Base-by-base conservation (phyloP, 2,329 filamentous ascomycete genomes). In the Penicillium sp. region DNA sequence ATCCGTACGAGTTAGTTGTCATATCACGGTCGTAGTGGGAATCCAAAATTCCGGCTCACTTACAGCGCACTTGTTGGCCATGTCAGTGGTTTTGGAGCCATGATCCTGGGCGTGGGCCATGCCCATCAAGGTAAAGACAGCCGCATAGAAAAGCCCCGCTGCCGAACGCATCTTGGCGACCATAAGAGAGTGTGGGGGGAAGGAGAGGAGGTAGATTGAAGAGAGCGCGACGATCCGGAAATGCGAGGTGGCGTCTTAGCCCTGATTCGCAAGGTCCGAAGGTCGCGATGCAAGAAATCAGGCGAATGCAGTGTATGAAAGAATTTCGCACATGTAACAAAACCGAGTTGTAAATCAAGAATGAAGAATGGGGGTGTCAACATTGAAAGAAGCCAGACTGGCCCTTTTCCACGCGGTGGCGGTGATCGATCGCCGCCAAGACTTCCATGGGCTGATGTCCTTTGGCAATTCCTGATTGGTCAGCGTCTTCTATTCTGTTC, bases 111-210 rank as follows among this genome's bases (percentile, higher is more conserved):
- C 81, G 64, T 78, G 76, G 49, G 75, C 74, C 45, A 76, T 70
- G 51, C 75, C 73, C 56, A 84, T 74, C 62, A 86, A 75, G 60
- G 81, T 75, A 65, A 86, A 85, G 58, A 85, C 75, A 50, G 83
- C 84, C 51, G 86, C 75, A 69, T 82, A 86, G 71, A 86, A 85
- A 39, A 80, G 67, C 58, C 77, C 76, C 52, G 79, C 75, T 49
- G 81, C 79, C 51, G 76, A 70, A 62, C 76, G 79, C 82, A 84
- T 84, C 36, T 60, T 65, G 52, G 24, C 21, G 18, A 51, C 46
- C 26, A 45, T 51, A 15, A 43, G 15, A 9, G 41, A 42, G 24
- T 26, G 21, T 28, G 41, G 24, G 24, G 21, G 21, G 7, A n/a
- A 42, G 15, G n/a, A 42, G 8, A 28, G 23, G 28, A 42, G 21